Evolutionary conservation across 768 basidiomycete genomes (phyloP).

Genomic region (Dioszegia aurantiaca): DNA sequence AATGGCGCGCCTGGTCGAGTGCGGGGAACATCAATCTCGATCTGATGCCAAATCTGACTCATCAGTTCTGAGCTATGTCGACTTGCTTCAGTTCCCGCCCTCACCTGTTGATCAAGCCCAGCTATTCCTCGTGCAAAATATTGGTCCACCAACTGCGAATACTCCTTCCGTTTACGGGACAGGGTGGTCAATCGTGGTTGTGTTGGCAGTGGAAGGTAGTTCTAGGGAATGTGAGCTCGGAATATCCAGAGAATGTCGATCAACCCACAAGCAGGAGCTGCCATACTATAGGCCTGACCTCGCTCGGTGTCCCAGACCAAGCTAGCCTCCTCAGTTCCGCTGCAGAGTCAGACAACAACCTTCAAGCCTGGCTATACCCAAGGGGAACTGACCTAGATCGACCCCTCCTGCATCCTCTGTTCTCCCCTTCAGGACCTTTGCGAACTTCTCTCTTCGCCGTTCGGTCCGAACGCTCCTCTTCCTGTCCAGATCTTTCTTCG

Average conservation of each 20-base stretch:
- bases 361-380: too few relatives aligned
- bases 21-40: conserved; percentile 94
- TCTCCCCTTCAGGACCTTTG: conserved; percentile 41
- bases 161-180: conserved; percentile 87
- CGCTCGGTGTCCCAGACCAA: conserved; percentile 88
- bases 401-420: conserved; percentile 54
- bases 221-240: too few relatives aligned
- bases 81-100: background rate
- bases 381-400: conserved; percentile 66
- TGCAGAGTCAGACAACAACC: conserved; percentile 38
- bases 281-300: conserved; percentile 89
- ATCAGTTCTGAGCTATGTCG: background rate
- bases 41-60: conserved; percentile 91
- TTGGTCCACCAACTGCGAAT: conserved; percentile 79
- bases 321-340: conserved; percentile 84
- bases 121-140: conserved; percentile 83
- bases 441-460: conserved; percentile 46
- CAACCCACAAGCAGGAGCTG: conserved; percentile 78
- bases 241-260: too few relatives aligned
- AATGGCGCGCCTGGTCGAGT: conserved; percentile 85
- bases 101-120: conserved; percentile 72
- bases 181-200: conserved; percentile 72
- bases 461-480: conserved; percentile 48
- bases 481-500: conserved; percentile 24
- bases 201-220: conserved; percentile 82